These are phyloP conservation scores for Lenzites betulinus DNA, from an alignment of 768 basidiomycete genomes.

Conservation along the genomic window DNA sequence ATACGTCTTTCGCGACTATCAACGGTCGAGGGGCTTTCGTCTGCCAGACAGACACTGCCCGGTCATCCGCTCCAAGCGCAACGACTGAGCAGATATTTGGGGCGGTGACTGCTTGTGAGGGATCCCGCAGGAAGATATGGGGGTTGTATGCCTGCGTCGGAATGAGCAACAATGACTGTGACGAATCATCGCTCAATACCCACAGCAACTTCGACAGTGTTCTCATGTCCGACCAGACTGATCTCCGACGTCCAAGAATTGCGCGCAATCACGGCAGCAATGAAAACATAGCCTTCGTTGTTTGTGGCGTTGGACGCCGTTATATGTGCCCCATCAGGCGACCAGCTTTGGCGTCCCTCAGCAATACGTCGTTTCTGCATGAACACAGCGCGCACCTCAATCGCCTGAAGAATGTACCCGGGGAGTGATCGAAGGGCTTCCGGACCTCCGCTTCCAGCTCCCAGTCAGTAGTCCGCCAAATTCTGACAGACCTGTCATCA, in stretches of 20 bases:
- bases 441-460: slow-evolving; percentile 77
- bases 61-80: slow-evolving; percentile 91
- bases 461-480: slow-evolving; percentile 97
- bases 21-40: slow-evolving; percentile 90
- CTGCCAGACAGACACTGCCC: slow-evolving; percentile 95
- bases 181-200: slow-evolving; percentile 33
- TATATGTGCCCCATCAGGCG: slow-evolving; percentile 98
- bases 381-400: slow-evolving; percentile 59
- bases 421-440: slow-evolving; percentile 92
- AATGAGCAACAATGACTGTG: background rate
- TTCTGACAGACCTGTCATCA: slow-evolving; percentile 94
- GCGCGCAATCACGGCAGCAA: slow-evolving; percentile 92
- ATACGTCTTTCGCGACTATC: slow-evolving; percentile 92
- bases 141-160: slow-evolving; percentile 83
- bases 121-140: slow-evolving; percentile 85
- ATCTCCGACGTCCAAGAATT: slow-evolving; percentile 90
- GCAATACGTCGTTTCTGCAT: too few species aligned
- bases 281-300: slow-evolving; percentile 94
- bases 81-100: slow-evolving; percentile 90
- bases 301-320: slow-evolving; percentile 98
- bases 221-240: slow-evolving; percentile 94
- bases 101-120: slow-evolving; percentile 64
- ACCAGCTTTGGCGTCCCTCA: slow-evolving; percentile 67
- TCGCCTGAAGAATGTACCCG: slow-evolving; percentile 91
- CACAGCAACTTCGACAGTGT: slow-evolving; percentile 94